Percentiles rank a stretch among this genome's conserved stretches.
These are phyloP conservation scores for Paxillus ammoniavirescens DNA, from an alignment of 768 basidiomycete species.

Conservation along the genomic window DNA sequence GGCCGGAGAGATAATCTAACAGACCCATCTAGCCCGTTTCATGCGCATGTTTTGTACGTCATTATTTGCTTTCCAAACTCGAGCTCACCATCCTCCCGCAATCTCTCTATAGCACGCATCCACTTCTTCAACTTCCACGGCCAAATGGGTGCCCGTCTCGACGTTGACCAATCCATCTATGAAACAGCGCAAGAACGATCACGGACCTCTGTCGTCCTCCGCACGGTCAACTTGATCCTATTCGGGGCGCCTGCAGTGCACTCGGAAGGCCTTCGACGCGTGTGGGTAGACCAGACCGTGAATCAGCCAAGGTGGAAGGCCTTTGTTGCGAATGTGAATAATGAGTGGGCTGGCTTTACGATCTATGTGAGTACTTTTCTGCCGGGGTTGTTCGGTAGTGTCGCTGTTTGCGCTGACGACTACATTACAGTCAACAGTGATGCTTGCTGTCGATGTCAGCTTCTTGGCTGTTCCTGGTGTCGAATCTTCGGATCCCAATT, in stretches of 20 bases:
- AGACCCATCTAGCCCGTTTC: conserved; percentile 6
- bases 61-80: not conserved
- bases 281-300: conserved; percentile 46
- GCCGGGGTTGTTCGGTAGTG: not conserved
- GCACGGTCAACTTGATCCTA: conserved; percentile 35
- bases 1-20: no score
- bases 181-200: not conserved
- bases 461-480: conserved; percentile 51
- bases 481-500: conserved; percentile 4
- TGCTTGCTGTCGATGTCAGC: conserved; percentile 53
- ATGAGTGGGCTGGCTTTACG: conserved; percentile 49
- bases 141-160: conserved; percentile 35
- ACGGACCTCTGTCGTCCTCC: conserved; percentile 36
- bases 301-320: conserved; percentile 38
- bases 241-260: conserved; percentile 49
- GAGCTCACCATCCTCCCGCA: not conserved
- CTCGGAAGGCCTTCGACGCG: conserved; percentile 36
- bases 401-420: not conserved
- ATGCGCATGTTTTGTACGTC: conserved; percentile 10
- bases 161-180: conserved; percentile 27
- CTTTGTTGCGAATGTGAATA: conserved; percentile 40
- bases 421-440: conserved; percentile 41
- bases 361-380: conserved; percentile 40
- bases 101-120: conserved; percentile 18
- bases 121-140: conserved; percentile 38